Evolutionary conservation across 257 asterid species (phyloP), one percentile per base, ranked within the genome.

Genomic region (Nicotiana undulata): DNA sequence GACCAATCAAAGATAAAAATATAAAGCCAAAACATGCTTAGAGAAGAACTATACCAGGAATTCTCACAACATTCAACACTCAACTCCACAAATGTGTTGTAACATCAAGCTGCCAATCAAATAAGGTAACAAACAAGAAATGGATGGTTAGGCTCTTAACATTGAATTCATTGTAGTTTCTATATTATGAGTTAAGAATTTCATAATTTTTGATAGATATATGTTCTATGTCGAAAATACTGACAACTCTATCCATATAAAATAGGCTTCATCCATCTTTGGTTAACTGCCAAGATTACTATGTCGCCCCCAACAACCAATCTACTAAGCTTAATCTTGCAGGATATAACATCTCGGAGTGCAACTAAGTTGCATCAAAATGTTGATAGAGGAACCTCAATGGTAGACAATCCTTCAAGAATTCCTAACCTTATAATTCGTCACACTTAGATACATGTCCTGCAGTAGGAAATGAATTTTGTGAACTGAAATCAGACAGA

Each of bases 381-480:
- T 53, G 58, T 68, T 13, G 28, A 37, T 59, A 32, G 17, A 52
- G 15, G 31, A 37, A 61, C 20, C n/a, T 31, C 66, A 12, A 28
- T 52, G 74, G 58, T 20, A 53, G 22, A 49, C 8, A 11, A 24
- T 61, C 60, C 75, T 74, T 52, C 16, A 6, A 60, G 51, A 60
- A 64, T 37, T 80, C 63, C 22, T 31, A 77, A 56, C 82, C 83
- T 85, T 81, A 93, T 76, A 93, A 82, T 85, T 92, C 97, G n/a
- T 90, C 98, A 85, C 90, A 94, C 77, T 61, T 84, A 9, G 89
- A 70, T 80, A 77, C 84, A 61, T 55, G 40, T 58, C 86, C 97
- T 90, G 92, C 90, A 80, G 68, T 76, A 77, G 82, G 22, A 76
- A 63, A 78, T 20, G n/a, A 31, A 68, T 60, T 46, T 61, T 16